Base-by-base conservation (phyloP, 1,284 basidiomycete genomes). In the Neolentinus lepideus region DNA sequence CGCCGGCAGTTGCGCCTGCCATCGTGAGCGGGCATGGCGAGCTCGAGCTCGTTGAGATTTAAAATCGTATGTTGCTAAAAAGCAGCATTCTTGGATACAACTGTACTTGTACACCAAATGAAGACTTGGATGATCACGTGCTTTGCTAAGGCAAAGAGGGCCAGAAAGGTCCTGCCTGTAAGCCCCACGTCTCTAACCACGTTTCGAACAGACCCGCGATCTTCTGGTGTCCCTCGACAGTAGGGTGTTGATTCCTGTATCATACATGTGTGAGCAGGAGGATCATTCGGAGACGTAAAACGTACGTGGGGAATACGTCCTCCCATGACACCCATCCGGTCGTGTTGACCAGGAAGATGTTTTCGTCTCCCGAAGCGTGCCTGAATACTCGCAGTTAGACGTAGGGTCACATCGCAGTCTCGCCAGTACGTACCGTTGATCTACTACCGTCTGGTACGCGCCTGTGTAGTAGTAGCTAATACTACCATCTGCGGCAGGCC, bases 281-380 rank as follows among this genome's bases (percentile, higher is more conserved):
- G 29, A 31, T n/a, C n/a, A n/a, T n/a, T n/a, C n/a, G n/a, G n/a
- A n/a, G n/a, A n/a, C n/a, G n/a, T n/a, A n/a, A n/a, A n/a, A n/a
- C 73, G 56, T 61, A 76, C 75, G 73, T 75, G 1, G 77, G 74
- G 64, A 75, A 81, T 12, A 83, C 77, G 59, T 83, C 80, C 0
- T 65, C 74, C 55, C 63, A 80, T 0, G 70, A 70, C 14, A 81
- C 75, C 79, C 80, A 84, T 3, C 79, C 80, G 0, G 79, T 82
- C 2, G 81, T 80, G 60, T 83, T 72, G 24, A 83, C 80, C 0
- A 83, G 68, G 66, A 77, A 79, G 10, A 79, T 70, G 58, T 77
- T 72, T 51, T 69, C 63, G 60, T 82, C 80, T 6, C 78, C 79
- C 1, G 66, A 54, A 59, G 67, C 53, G 64, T 76, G 63, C 53